These are phyloP conservation scores for Boletus subparvulus DNA, from an alignment of 768 basidiomycete species.

Conservation along the genomic window DNA sequence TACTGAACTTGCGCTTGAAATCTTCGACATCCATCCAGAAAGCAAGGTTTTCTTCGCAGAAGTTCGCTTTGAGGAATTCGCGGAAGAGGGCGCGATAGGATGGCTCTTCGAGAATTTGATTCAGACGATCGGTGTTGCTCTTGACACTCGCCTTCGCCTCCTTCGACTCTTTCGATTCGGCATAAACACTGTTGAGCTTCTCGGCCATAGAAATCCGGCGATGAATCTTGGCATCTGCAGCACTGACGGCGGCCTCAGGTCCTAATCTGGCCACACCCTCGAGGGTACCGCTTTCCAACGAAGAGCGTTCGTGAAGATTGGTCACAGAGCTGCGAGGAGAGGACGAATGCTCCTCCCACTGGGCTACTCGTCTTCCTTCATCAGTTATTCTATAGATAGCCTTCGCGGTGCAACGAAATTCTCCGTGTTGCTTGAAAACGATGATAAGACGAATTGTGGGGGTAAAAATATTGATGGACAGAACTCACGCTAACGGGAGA, in stretches of 20 bases:
- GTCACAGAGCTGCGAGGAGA: slow-evolving; percentile 69
- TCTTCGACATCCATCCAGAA: slow-evolving; percentile 98
- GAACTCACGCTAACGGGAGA: slow-evolving; percentile 68
- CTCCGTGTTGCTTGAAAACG: slow-evolving; percentile 74
- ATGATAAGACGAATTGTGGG: slow-evolving; percentile 10
- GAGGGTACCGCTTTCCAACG: slow-evolving; percentile 44
- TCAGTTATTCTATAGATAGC: slow-evolving; percentile 94
- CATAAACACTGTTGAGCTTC: slow-evolving; percentile 54
- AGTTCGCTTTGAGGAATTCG: slow-evolving; percentile 90
- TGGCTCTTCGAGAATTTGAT: slow-evolving; percentile 91
- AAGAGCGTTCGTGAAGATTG: slow-evolving; percentile 61
- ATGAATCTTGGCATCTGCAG: slow-evolving; percentile 66
- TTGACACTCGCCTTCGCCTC: slow-evolving; percentile 60
- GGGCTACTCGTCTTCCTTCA: slow-evolving; percentile 81
- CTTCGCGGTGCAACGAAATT: slow-evolving; percentile 95
- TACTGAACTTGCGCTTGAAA: slow-evolving; percentile 94
- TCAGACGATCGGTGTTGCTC: slow-evolving; percentile 88
- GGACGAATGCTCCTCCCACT: slow-evolving; percentile 64
- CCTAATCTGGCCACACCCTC: slow-evolving; percentile 26
- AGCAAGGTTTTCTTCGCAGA: slow-evolving; percentile 96
- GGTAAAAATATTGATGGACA: not conserved
- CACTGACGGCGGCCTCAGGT: slow-evolving; percentile 29
- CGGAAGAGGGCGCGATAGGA: slow-evolving; percentile 87
- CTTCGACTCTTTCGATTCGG: slow-evolving; percentile 50
- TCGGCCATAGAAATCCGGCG: slow-evolving; percentile 77